Conservation (phyloP, 345 rosid species). For the Gossypium arboreum region DNA sequence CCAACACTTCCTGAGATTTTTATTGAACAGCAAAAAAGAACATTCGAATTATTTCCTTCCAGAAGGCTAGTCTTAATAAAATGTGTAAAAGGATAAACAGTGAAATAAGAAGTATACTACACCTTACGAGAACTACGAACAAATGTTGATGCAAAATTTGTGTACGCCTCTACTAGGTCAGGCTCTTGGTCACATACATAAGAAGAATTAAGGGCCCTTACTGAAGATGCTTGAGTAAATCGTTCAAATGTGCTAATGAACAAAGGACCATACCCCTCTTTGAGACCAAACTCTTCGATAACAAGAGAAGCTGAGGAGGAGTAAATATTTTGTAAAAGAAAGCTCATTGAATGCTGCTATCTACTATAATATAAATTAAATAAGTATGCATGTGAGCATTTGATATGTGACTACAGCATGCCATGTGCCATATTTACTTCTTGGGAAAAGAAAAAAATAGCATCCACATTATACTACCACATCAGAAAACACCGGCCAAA, state of each 20-base stretch:
- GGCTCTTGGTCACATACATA: constrained; percentile 98
- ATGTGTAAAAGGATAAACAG: background rate
- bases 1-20: constrained; percentile 65
- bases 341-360: background rate
- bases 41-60: constrained; percentile 8
- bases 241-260: constrained; percentile 77
- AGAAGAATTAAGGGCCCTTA: constrained; percentile 81
- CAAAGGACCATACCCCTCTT: constrained; percentile 74
- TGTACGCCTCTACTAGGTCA: constrained; percentile 90
- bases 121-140: constrained; percentile 80
- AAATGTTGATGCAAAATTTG: constrained; percentile 77
- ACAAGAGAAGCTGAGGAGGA: constrained; percentile 68
- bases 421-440: background rate
- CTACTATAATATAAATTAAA: background rate
- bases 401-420: background rate
- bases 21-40: constrained; percentile 7
- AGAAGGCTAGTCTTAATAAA: constrained; percentile 6
- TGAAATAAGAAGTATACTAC: constrained; percentile 10
- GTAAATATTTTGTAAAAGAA: background rate
- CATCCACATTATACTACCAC: background rate
- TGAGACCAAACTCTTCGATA: constrained; percentile 85
- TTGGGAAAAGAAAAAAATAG: background rate
- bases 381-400: background rate
- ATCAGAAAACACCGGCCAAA: background rate
- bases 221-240: constrained; percentile 75